Base-by-base conservation (phyloP, 768 basidiomycete genomes). In the Candolleomyces efflorescens region DNA sequence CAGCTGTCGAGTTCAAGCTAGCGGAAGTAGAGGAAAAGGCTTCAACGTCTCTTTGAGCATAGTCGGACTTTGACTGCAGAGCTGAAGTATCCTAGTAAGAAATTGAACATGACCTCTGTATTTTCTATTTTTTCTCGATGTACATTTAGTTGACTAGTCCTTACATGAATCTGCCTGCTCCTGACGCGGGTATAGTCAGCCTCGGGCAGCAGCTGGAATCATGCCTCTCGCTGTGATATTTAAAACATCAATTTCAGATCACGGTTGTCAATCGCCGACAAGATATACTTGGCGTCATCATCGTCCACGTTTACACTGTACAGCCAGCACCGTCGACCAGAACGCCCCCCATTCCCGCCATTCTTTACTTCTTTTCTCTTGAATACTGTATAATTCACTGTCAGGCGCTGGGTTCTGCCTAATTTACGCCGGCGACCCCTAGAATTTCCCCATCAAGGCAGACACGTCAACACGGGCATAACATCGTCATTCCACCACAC, bases 1-100 rank as follows among this genome's bases (percentile, higher is more conserved):
- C 64, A 27, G 47, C 72, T 9, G 60, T 71, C 1, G 69, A 75
- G 59, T 74, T 68, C 43, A 51, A 51, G 49, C 18, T 48, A 3
- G 17, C 46, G n/a, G 23, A 48, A 24, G 46, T 5, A 10, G 46
- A 1, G 9, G 46, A n/a, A 9, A 5, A 44, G 43, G 6, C 20
- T 22, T 2, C 7, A 17, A 15, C 20, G 17, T 17, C 43, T 10
- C 10, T 22, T 44, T 44, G 7, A 10, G 6, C 17, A 22, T n/a
- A n/a, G n/a, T n/a, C n/a, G n/a, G n/a, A n/a, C n/a, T n/a, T n/a
- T n/a, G n/a, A n/a, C n/a, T n/a, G n/a, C n/a, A n/a, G n/a, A n/a
- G n/a, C n/a, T n/a, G n/a, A n/a, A n/a, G n/a, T n/a, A n/a, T n/a
- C n/a, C n/a, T n/a, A n/a, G n/a, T n/a, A n/a, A n/a, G n/a, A n/a